Base-by-base conservation (phyloP, 1,139 yeast species). In the Ogataea hybrid region DNA sequence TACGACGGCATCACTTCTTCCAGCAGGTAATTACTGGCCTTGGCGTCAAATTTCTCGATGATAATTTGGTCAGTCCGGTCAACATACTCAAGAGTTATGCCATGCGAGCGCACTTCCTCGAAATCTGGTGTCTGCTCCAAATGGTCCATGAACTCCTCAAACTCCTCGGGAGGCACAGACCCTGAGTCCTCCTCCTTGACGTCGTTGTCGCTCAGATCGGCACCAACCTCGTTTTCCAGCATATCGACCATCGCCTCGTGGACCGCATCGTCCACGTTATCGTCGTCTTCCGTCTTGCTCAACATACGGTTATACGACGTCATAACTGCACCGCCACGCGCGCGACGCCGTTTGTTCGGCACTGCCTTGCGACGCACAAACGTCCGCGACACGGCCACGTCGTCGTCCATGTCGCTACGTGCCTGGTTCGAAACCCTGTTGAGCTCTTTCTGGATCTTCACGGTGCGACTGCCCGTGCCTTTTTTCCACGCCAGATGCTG, bases 281-380 rank as follows among this genome's bases (percentile, higher is more conserved):
- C 32, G 12, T 44, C 32, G 12, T 43, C 50, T n/a, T 48, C 47
- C 4, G 43, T 48, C 21, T 50, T 50, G 35, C 45, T 56, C 39
- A 52, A 32, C 44, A 55, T 34, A 27, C 69, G 58, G 14, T 71
- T 63, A 8, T 75, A 79, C 2, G 71, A 68, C 0, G 90, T 88
- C 4, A 80, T 78, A 1, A 79, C 71, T 0, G 86, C 67, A 1
- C 88, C 94, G 3, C 97, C 97, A 53, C 97, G 71, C 0, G 89
- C 79, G 56, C 97, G 72, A 56, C 97, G 70, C 58, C 97, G 68
- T 51, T 83, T 81, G 35, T 79, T 68, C n/a, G 50, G 48, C n/a
- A 63, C 57, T 1, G 44, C 71, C 23, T 63, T 63, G 17, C 70
- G 71, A 50, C 77, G 63, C 3, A 71, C 61, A 51, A 78, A 78